Evolutionary conservation across 441 rosid genomes (phyloP), one percentile per base, ranked within the genome.

Genomic region (Manihot esculenta): DNA sequence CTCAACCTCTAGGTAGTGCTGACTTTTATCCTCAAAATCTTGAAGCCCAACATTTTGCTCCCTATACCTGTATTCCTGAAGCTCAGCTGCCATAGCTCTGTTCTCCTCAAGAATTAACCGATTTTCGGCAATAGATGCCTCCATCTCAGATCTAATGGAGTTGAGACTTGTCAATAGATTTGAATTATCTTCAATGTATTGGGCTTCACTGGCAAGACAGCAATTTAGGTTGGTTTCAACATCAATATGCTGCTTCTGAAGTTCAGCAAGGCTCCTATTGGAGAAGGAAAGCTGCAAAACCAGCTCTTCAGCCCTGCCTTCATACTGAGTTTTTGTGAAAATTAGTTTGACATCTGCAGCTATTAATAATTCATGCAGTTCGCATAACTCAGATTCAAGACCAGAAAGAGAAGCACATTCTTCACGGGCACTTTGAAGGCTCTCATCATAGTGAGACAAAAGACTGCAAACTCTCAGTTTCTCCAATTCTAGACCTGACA

Each of bases 351-450:
- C 74, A 80, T 93, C 93, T 35, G 87, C 78, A 76, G 88, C 90
- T 72, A 89, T 74, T 77, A 80, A 77, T 73, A 55, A 69, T 79
- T 85, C 89, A 48, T 82, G 77, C 85, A 91, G 76, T 74, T 89
- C 94, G 50, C 82, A 85, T 74, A 89, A 76, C 82, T 83, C 90
- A 75, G 74, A 76, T 82, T 96, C 89, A 74, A 90, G 85, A 78
- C 67, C 70, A 58, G 85, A 71, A 70, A 81, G 70, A 20, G 82
- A 75, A 76, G 82, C 74, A 77, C 85, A 76, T 79, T 85, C 84
- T 65, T 57, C 73, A 17, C 41, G 72, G 72, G 83, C 83, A 77
- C 69, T 70, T 79, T 79, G 75, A 41, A 81, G 80, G 68, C 82
- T 66, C 77, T 85, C 83, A 77, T 89, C 84, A 76, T 78, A 77